phyloP scores from a whole-genome alignment of 768 basidiomycete species.

The Tulasnella calospora region DNA sequence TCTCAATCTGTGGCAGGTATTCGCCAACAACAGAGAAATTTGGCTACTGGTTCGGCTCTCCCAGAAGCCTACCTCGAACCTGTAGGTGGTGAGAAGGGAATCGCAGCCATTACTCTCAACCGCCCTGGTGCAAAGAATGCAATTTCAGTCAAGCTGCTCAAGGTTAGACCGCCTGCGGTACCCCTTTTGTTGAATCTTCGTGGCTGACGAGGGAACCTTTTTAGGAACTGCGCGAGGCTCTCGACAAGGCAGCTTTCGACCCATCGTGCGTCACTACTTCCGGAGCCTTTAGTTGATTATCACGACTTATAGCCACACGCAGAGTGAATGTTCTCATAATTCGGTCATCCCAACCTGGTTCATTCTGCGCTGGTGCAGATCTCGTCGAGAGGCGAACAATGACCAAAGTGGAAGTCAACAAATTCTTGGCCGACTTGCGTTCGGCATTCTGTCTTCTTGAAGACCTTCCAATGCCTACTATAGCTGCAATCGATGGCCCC shows the following conservation, averaged over 20 bases:
- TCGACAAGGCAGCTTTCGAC: constrained; percentile 63
- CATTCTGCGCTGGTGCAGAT: constrained; percentile 92
- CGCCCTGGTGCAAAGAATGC: constrained; percentile 83
- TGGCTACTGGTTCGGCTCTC: neutral
- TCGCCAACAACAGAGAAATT: neutral
- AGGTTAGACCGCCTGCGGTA: constrained; percentile 42
- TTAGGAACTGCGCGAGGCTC: constrained; percentile 66
- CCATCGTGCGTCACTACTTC: constrained; percentile 45
- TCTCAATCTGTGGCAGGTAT: neutral
- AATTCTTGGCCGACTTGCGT: constrained; percentile 73
- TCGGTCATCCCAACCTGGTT: constrained; percentile 66
- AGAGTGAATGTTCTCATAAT: constrained; percentile 78
- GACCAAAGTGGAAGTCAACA: constrained; percentile 64
- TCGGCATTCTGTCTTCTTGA: constrained; percentile 70
- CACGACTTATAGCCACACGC: neutral
- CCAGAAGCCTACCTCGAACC: constrained; percentile 31
- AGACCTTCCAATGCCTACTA: constrained; percentile 77
- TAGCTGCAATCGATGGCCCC: constrained; percentile 88
- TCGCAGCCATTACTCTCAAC: constrained; percentile 72
- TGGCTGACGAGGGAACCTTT: constrained; percentile 17
- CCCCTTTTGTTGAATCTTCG: neutral
- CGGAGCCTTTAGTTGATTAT: neutral
- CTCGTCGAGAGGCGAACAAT: constrained; percentile 80
- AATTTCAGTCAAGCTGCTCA: constrained; percentile 66
- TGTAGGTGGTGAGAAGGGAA: constrained; percentile 45